Evolutionary conservation across 768 basidiomycete species (phyloP), one percentile per base, ranked within the genome.

Genomic region (Mycena kentingensis): DNA sequence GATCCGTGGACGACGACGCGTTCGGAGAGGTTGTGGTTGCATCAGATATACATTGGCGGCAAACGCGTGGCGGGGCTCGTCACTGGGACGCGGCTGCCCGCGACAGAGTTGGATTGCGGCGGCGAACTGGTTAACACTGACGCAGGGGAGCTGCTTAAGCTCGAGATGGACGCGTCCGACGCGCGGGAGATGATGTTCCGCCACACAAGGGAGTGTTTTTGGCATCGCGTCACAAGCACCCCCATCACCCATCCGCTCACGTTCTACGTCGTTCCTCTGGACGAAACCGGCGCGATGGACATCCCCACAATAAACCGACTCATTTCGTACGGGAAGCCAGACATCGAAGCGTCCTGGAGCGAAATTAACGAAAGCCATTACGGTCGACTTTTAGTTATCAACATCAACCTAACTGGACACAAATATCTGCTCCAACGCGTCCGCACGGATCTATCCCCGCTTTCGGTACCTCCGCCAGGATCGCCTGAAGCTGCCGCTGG

Each of bases 191-290:
- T 78, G 34, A 82, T 94, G 72, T 73, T 83, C n/a, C 75, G 81
- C 31, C 91, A 80, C 65, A 91, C 86, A 44, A 78, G 71, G 59
- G 69, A 72, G 60, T 81, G 81, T 15, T 73, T 89, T 38, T 82
- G 78, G 76, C 80, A 78, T 68, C 80, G 80, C 59, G 77, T 85
- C 65, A 85, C 85, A 6, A 76, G 78, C 3, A 79, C 80, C 47
- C 82, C 81, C 0, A 70, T 87, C 55, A 60, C 68, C 19, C 68
- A 71, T 3, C 76, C 77, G 6, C 71, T 84, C 41, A 80, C 81
- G 50, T 77, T 84, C 53, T 89, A 82, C 65, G 69, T 93, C 31
- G 80, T 88, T 21, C 90, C 87, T 4, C 67, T 93, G 42, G 74
- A 71, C n/a, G 62, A 66, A 35, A 68, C 74, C 25, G 63, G 68